Base-by-base conservation (phyloP, 345 rosid genomes). In the Kandelia obovata region DNA sequence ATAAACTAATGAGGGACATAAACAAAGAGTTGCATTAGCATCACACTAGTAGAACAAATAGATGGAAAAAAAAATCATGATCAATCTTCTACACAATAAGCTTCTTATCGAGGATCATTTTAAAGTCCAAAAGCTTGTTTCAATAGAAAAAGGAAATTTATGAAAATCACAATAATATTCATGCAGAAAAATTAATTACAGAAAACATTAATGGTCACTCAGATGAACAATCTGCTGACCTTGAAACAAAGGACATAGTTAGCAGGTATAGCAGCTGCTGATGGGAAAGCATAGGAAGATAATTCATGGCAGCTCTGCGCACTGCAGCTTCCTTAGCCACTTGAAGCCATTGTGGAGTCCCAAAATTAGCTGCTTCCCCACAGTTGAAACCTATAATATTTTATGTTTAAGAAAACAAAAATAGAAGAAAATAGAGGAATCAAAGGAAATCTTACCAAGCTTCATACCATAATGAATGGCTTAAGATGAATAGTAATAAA, bases 291-390 rank as follows among this genome's bases (percentile, higher is more conserved):
- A 95, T 95, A 31, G 99, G 99, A 71, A 95, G 92, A 86, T 90
- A 95, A 84, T 90, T 95, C 99, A 95, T 95, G 62, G 99, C 99
- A 70, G 99, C 99, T 80, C 99, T 84, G 6, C 99, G 98, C 37
- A 95, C 90, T 62, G 98, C 99, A 78, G 99, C 99, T 76, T 90
- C 99, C 85, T 89, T 95, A 19, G 99, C 99, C 77, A 92, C 85
- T 74, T 77, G 82, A 70, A 95, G 96, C 99, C 99, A 95, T 78
- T 89, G 94, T 31, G 99, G 92, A 73, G 99, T 95, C 69, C 97
- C 98, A 82, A 95, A 95, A 76, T 95, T 95, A 70, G 99, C 97
- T 37, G 99, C 99, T 83, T 95, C 99, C 64, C 99, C 99, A 83
- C 98, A 95, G 78, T 92, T 95, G 83, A 95, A 95, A 80, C 99